Evolutionary conservation across 106 monocot genomes (phyloP).

Genomic region (Gastrodia elata): DNA sequence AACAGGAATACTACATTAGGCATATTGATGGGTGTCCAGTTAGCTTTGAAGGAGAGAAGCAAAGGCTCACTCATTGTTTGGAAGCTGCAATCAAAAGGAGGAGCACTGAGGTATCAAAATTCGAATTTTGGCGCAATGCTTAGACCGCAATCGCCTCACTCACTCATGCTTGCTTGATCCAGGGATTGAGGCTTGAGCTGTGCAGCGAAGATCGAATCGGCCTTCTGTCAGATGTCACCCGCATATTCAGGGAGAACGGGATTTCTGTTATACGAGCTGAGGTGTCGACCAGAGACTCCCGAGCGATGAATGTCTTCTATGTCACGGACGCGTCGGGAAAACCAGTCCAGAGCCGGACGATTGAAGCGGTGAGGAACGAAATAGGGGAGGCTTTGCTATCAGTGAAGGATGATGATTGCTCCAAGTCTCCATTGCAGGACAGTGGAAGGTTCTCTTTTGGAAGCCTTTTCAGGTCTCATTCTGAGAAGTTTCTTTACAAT

Average conservation of each 20-base stretch:
- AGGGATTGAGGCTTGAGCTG: constrained; percentile 84
- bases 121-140: background rate
- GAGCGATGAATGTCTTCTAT: constrained; percentile 78
- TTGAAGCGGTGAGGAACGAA: constrained; percentile 59
- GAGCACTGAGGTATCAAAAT: constrained; percentile 39
- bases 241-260: constrained; percentile 88
- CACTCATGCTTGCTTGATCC: background rate
- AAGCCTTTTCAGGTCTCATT: constrained; percentile 60
- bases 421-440: constrained; percentile 23
- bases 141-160: background rate
- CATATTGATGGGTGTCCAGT: constrained; percentile 58
- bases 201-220: constrained; percentile 80
- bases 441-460: constrained; percentile 56
- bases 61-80: constrained; percentile 49
- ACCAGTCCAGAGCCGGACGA: constrained; percentile 32
- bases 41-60: constrained; percentile 62
- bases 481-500: constrained; percentile 73
- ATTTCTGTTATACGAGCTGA: constrained; percentile 61
- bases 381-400: constrained; percentile 57
- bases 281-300: constrained; percentile 54
- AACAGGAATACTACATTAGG: constrained; percentile 84
- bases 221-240: constrained; percentile 74
- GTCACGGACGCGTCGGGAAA: constrained; percentile 66
- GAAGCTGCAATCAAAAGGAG: constrained; percentile 75
- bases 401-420: constrained; percentile 46